A percentile compares a stretch with the other conserved stretches of the same genome.
phyloP scores from a whole-genome alignment of 2,329 filamentous ascomycete species.

The Corynespora cassiicola region DNA sequence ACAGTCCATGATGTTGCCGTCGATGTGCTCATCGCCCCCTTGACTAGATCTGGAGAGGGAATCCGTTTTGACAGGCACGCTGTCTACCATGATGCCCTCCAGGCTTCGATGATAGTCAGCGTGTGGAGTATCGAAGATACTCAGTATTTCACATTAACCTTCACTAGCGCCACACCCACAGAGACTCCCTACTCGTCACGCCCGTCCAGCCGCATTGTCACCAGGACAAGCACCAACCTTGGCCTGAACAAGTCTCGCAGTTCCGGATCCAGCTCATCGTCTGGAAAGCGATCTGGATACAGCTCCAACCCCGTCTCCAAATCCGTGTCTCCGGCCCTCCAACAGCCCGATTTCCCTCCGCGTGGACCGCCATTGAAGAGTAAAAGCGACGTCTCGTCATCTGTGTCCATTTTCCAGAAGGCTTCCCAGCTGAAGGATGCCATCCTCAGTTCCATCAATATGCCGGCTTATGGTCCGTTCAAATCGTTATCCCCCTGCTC shows the following conservation, averaged over 20 bases:
- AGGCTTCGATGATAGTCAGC: slow-evolving; percentile 78
- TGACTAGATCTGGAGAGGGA: slow-evolving; percentile 14
- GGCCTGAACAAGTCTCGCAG: slow-evolving; percentile 40
- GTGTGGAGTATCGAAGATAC: slow-evolving; percentile 74
- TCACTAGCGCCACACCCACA: slow-evolving; percentile 63
- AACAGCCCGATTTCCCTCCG: slow-evolving; percentile 69
- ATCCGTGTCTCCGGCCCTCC: slow-evolving; percentile 61
- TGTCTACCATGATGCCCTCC: slow-evolving; percentile 47
- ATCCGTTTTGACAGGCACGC: slow-evolving; percentile 11
- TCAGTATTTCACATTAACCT: slow-evolving; percentile 76
- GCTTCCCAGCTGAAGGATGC: slow-evolving; percentile 78
- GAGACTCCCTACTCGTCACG: slow-evolving; percentile 16
- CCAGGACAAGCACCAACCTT: slow-evolving; percentile 45
- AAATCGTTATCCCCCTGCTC: neutral
- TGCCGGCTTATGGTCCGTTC: slow-evolving; percentile 67
- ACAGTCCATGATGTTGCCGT: slow-evolving; percentile 67
- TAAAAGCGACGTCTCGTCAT: slow-evolving; percentile 56
- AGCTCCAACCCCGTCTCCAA: slow-evolving; percentile 46
- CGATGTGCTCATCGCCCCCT: slow-evolving; percentile 69
- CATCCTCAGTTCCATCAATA: slow-evolving; percentile 74
- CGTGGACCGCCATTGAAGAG: slow-evolving; percentile 67
- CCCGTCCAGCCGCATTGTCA: slow-evolving; percentile 49
- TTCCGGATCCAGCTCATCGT: slow-evolving; percentile 50
- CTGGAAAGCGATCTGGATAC: slow-evolving; percentile 35
- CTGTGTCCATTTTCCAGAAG: slow-evolving; percentile 74